phyloP scores from a whole-genome alignment of 768 basidiomycete genomes.

The Boletus coccyginus region DNA sequence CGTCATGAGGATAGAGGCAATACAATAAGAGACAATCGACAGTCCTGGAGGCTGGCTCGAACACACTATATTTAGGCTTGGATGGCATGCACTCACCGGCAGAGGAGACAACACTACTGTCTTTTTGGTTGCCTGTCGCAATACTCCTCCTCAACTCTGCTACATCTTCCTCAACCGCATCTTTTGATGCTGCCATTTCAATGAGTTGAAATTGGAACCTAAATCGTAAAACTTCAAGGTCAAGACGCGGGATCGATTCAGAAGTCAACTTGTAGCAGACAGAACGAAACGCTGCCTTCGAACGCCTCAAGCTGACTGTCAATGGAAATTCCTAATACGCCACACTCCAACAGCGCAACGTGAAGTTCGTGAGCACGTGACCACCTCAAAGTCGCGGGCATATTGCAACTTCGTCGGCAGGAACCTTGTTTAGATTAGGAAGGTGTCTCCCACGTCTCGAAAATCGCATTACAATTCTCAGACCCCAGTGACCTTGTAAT shows the following conservation, averaged over 20 bases:
- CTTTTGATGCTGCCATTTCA: constrained; percentile 13
- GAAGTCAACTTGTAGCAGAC: too few species aligned
- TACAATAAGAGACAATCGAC: constrained; percentile 85
- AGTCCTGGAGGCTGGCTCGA: constrained; percentile 48
- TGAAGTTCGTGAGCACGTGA: too few species aligned
- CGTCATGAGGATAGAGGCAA: constrained; percentile 95
- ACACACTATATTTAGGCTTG: not conserved
- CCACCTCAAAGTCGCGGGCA: too few species aligned
- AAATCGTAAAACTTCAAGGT: not conserved
- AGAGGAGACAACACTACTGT: constrained; percentile 16
- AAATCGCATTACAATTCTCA: too few species aligned
- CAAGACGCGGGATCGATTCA: not conserved
- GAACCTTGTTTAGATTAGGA: too few species aligned
- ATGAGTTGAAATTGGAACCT: constrained; percentile 1
- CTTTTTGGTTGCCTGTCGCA: constrained; percentile 37
- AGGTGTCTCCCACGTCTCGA: too few species aligned
- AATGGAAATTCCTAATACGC: too few species aligned
- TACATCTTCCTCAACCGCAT: constrained; percentile 33
- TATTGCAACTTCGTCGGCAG: too few species aligned
- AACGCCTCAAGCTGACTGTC: too few species aligned
- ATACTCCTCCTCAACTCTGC: constrained; percentile 55
- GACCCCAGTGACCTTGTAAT: too few species aligned
- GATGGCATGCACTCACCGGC: constrained; percentile 18
- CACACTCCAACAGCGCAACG: too few species aligned
- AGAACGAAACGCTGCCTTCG: too few species aligned